Percentiles rank a stretch among this genome's conserved stretches.
These are phyloP conservation scores for Globisporangium recalcitrans DNA, from an alignment of 352 stramenopile species.

Conservation along the genomic window DNA sequence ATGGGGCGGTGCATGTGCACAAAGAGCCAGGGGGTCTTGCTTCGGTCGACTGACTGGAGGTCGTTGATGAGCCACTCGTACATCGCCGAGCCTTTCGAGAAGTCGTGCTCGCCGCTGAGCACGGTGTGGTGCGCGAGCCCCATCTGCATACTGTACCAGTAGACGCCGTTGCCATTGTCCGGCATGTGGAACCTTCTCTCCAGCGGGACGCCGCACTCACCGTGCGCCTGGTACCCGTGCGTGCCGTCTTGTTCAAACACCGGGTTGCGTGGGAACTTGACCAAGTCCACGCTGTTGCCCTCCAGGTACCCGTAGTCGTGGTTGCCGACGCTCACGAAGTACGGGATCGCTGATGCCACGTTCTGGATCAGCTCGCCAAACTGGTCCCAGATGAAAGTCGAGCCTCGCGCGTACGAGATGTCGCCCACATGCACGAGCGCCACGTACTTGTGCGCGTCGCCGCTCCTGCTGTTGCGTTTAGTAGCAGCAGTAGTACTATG, in stretches of 20 bases:
- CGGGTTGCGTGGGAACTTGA: constrained; percentile 25
- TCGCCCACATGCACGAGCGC: constrained; percentile 82
- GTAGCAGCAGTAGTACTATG: not conserved
- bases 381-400: constrained; percentile 82
- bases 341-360: constrained; percentile 59
- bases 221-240: constrained; percentile 44
- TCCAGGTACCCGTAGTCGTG: constrained; percentile 48
- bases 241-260: constrained; percentile 30
- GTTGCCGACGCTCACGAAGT: constrained; percentile 64
- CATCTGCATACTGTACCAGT: constrained; percentile 54
- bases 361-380: constrained; percentile 78
- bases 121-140: constrained; percentile 44
- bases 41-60: constrained; percentile 37
- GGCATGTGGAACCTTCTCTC: constrained; percentile 75
- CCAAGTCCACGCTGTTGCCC: constrained; percentile 18
- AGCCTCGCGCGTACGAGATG: constrained; percentile 61
- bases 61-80: constrained; percentile 50
- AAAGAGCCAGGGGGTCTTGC: constrained; percentile 51
- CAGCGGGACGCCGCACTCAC: constrained; percentile 82
- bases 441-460: constrained; percentile 32
- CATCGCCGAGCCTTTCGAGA: constrained; percentile 33
- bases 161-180: constrained; percentile 42
- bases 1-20: constrained; percentile 52
- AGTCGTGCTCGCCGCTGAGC: constrained; percentile 51
- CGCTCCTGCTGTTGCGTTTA: not conserved